These are phyloP conservation scores for Hydnum rufescens DNA, from an alignment of 768 basidiomycete species.

Conservation along the genomic window DNA sequence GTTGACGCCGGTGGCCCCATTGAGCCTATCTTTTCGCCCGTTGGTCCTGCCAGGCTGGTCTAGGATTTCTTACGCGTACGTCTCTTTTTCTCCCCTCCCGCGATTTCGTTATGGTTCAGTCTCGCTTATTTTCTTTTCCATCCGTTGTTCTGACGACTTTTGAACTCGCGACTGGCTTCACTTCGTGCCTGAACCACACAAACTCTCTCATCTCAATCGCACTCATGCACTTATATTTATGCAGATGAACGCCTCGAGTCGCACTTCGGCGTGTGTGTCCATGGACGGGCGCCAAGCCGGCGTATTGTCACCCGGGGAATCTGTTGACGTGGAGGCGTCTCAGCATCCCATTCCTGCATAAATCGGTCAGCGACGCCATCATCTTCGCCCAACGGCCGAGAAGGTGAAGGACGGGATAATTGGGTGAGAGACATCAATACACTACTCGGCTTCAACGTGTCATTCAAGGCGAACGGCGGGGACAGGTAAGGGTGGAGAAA, in stretches of 20 bases:
- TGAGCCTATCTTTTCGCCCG: constrained; percentile 80
- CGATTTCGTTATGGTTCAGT: not conserved
- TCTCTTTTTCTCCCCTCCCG: not conserved
- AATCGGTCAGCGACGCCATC: constrained; percentile 53
- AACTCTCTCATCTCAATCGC: no score
- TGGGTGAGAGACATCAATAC: constrained; percentile 98
- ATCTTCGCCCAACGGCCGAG: not conserved
- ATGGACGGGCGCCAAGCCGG: constrained; percentile 86
- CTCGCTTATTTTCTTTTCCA: not conserved
- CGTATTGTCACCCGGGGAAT: constrained; percentile 65
- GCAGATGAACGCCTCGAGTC: constrained; percentile 68
- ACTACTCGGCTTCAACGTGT: constrained; percentile 82
- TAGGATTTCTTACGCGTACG: constrained; percentile 19
- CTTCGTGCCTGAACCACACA: no score
- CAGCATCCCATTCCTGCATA: constrained; percentile 87
- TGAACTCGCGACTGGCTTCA: no score
- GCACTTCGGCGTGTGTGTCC: constrained; percentile 74
- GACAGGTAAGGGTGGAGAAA: no score
- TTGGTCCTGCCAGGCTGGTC: constrained; percentile 55
- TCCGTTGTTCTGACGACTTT: not conserved
- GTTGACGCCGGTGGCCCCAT: constrained; percentile 87
- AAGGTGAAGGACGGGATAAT: constrained; percentile 39
- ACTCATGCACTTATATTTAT: no score
- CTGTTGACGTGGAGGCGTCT: constrained; percentile 66
- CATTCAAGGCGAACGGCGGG: constrained; percentile 31